These are phyloP conservation scores for Fraxinus cuspidata DNA, from an alignment of 257 asterid species.

Conservation along the genomic window DNA sequence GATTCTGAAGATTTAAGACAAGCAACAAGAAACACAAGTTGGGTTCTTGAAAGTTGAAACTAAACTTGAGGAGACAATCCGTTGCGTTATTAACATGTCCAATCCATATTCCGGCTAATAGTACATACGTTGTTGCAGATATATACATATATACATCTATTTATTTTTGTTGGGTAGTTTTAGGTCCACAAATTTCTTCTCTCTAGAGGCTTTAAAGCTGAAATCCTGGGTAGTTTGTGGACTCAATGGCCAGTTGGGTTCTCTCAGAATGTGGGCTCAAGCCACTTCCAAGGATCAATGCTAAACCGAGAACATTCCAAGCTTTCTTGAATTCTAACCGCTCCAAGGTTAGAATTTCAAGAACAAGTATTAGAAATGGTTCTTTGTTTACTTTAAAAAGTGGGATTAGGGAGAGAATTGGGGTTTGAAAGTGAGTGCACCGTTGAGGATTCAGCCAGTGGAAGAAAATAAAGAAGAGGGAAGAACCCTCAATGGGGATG, in stretches of 20 bases:
- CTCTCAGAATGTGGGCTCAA: slow-evolving; percentile 45
- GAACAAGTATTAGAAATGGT: slow-evolving; percentile 27
- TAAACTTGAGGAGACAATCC: slow-evolving; percentile 37
- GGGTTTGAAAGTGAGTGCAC: slow-evolving; percentile 81
- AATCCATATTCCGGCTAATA: slow-evolving; percentile 20
- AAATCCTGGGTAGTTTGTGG: slow-evolving; percentile 17
- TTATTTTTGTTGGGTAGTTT: not conserved
- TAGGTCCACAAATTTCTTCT: slow-evolving; percentile 32
- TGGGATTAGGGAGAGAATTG: slow-evolving; percentile 49
- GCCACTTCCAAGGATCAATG: slow-evolving; percentile 44
- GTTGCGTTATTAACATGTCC: slow-evolving; percentile 37
- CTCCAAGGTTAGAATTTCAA: slow-evolving; percentile 41
- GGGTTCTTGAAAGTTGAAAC: slow-evolving; percentile 28
- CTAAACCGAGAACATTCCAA: slow-evolving; percentile 43
- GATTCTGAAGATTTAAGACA: slow-evolving; percentile 14
- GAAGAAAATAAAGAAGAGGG: slow-evolving; percentile 33
- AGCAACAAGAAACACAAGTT: slow-evolving; percentile 29
- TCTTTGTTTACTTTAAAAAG: slow-evolving; percentile 24
- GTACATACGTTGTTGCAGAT: slow-evolving; percentile 13
- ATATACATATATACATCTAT: slow-evolving; percentile 3
- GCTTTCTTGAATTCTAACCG: slow-evolving; percentile 25
- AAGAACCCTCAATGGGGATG: slow-evolving; percentile 7
- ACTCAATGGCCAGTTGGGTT: slow-evolving; percentile 46
- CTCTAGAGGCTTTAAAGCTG: slow-evolving; percentile 21
- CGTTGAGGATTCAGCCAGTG: slow-evolving; percentile 49